These are phyloP conservation scores for Colletotrichum lentis DNA, from an alignment of 2,329 filamentous ascomycete genomes.

Conservation along the genomic window DNA sequence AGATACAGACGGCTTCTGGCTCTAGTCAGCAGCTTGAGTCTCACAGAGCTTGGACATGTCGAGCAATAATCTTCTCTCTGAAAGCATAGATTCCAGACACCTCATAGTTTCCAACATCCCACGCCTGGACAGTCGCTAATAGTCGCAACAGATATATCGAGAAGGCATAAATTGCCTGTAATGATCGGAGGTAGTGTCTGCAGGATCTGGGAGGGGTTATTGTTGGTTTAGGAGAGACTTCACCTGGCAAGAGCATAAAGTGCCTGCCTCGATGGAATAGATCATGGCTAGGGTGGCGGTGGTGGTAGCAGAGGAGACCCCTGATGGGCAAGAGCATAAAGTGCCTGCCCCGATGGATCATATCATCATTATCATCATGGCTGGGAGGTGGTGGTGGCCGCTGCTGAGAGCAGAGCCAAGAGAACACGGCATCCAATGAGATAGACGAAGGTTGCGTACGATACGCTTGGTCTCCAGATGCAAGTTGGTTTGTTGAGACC, in stretches of 20 bases:
- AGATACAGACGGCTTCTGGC: conserved; percentile 40
- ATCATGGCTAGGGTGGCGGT: too few relatives aligned
- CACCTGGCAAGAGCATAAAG: neutral
- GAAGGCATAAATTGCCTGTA: neutral
- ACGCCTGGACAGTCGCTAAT: conserved; percentile 10
- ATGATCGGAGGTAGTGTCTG: neutral
- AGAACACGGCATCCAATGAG: neutral
- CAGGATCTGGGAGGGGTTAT: neutral
- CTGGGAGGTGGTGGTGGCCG: too few relatives aligned
- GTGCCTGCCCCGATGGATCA: neutral
- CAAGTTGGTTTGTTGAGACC: neutral
- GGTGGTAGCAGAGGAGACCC: neutral
- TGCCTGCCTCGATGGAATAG: too few relatives aligned
- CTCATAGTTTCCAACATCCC: neutral
- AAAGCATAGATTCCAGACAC: conserved; percentile 40
- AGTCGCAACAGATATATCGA: neutral
- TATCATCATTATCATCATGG: too few relatives aligned
- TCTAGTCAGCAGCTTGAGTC: conserved; percentile 40
- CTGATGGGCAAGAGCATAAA: neutral
- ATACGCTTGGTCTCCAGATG: neutral
- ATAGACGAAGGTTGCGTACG: neutral
- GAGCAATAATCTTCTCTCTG: conserved; percentile 67
- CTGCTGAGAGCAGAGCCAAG: neutral
- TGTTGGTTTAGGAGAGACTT: neutral
- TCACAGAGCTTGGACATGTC: conserved; percentile 52